Conservation (phyloP, 257 asterid species). For the Gardenia jasminoides region DNA sequence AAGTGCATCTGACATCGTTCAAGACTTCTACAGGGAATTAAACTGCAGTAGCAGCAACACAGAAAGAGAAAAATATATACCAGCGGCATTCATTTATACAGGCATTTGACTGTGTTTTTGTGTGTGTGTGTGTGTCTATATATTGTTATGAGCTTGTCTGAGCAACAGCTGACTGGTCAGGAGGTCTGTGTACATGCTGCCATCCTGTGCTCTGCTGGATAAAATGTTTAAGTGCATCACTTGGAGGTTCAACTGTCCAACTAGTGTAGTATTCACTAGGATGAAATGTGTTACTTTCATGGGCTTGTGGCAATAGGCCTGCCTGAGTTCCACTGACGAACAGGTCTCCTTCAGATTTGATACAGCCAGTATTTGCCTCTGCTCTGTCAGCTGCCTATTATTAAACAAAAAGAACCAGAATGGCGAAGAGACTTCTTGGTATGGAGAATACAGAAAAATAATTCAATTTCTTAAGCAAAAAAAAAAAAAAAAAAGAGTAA, state of each 20-base stretch:
- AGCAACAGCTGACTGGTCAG: constrained; percentile 31
- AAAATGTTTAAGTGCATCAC: constrained; percentile 51
- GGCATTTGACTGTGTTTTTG: neutral
- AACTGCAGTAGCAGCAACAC: neutral
- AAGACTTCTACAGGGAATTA: neutral
- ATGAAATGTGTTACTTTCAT: constrained; percentile 39
- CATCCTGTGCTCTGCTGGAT: constrained; percentile 71
- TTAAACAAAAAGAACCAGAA: neutral
- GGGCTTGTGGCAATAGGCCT: constrained; percentile 40
- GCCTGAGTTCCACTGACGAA: constrained; percentile 54
- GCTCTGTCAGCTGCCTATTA: constrained; percentile 67
- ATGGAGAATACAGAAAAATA: neutral
- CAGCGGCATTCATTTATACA: neutral
- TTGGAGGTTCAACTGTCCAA: constrained; percentile 67
- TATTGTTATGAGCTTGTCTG: constrained; percentile 9
- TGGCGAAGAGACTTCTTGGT: neutral
- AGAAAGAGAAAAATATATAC: neutral
- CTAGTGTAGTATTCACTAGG: constrained; percentile 50
- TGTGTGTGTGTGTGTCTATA: neutral
- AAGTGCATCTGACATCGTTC: neutral
- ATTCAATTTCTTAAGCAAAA: neutral
- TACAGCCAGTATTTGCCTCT: constrained; percentile 57
- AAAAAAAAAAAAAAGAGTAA: too few species aligned
- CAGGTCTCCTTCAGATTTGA: constrained; percentile 73
- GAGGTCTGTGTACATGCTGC: constrained; percentile 45